Percentiles rank a stretch among this genome's conserved stretches.
Evolutionary conservation across 2,329 filamentous ascomycete genomes (phyloP).

Genomic region (Diaporthe sp.): DNA sequence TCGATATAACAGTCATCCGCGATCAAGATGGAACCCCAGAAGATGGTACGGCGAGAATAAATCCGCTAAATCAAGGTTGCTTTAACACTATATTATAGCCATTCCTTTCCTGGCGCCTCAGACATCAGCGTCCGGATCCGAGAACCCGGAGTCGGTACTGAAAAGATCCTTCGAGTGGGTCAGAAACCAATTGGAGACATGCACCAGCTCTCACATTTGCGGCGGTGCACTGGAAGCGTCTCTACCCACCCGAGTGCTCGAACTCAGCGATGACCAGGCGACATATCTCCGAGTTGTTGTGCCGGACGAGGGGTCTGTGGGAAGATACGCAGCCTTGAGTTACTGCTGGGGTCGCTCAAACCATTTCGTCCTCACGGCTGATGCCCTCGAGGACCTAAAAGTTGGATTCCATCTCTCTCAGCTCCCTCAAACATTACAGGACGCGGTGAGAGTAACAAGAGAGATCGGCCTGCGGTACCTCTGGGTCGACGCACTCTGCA

Average conservation of each 20-base stretch:
- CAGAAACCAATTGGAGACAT: background rate
- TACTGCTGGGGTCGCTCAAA: background rate
- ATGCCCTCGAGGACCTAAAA: background rate
- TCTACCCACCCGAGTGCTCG: background rate
- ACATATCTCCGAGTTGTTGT: background rate
- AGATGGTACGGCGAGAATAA: background rate
- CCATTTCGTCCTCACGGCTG: background rate
- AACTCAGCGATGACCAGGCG: background rate
- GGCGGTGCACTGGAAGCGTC: background rate
- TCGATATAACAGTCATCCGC: background rate
- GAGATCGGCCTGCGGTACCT: background rate
- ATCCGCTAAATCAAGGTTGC: too few relatives aligned
- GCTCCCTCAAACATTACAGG: background rate
- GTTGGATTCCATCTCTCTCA: background rate
- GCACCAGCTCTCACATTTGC: background rate
- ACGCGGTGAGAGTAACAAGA: background rate
- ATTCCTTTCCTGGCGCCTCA: background rate
- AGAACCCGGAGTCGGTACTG: background rate
- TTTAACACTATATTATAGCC: background rate
- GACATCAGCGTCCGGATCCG: fast-evolving
- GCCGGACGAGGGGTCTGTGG: background rate
- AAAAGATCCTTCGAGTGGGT: background rate
- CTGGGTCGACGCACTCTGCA: background rate
- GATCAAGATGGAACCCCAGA: background rate
- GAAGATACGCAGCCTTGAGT: conserved; percentile 1